phyloP scores from a whole-genome alignment of 352 stramenopile species.

The Phytophthora lateralis region DNA sequence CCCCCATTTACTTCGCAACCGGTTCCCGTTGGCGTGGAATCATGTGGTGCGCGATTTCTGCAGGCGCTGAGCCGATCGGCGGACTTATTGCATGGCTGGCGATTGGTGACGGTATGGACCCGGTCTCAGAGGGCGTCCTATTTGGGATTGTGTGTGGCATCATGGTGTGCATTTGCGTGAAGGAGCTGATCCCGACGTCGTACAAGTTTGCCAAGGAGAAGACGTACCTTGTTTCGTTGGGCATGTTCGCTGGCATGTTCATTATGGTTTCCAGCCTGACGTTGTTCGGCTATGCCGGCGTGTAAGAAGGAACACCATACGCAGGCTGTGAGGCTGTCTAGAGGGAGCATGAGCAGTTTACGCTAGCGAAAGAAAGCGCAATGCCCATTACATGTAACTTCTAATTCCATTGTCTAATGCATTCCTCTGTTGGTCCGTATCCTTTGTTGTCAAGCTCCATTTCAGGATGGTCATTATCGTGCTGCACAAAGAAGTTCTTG shows the following conservation, averaged over 20 bases:
- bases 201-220: slow-evolving; percentile 86
- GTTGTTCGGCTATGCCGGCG: slow-evolving; percentile 76
- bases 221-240: slow-evolving; percentile 73
- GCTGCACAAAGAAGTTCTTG: too few species aligned
- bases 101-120: slow-evolving; percentile 75
- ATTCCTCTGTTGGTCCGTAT: too few species aligned
- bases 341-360: not conserved
- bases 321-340: not conserved
- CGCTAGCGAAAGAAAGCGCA: not conserved
- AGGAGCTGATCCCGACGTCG: slow-evolving; percentile 91
- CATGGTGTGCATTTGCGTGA: slow-evolving; percentile 93
- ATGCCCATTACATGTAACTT: not conserved
- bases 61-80: slow-evolving; percentile 87
- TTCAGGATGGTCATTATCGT: not conserved
- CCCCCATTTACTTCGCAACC: slow-evolving; percentile 97
- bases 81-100: slow-evolving; percentile 88
- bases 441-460: too few species aligned
- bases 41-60: slow-evolving; percentile 90
- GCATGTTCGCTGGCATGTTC: slow-evolving; percentile 83
- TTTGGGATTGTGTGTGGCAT: slow-evolving; percentile 94
- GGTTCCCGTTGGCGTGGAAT: slow-evolving; percentile 93
- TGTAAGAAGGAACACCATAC: slow-evolving; percentile 26
- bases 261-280: slow-evolving; percentile 91
- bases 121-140: slow-evolving; percentile 77
- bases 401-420: too few species aligned